Percentiles rank a stretch among this genome's conserved stretches.
Evolutionary conservation across 208 protist species (phyloP).

Genomic region (Borovskyia barvae): DNA sequence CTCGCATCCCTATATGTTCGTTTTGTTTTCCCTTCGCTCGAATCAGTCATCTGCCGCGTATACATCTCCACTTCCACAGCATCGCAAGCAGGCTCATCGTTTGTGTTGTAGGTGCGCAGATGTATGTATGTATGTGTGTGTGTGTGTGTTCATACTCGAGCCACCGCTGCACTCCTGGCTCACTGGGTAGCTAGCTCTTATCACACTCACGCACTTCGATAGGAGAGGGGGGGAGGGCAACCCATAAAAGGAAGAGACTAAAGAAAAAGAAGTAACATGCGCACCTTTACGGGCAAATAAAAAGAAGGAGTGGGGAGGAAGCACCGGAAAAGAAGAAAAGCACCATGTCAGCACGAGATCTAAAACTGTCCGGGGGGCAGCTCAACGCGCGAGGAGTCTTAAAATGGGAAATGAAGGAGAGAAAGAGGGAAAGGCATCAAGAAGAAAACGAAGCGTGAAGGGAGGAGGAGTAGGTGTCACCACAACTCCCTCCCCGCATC

Average conservation of each 20-base stretch:
- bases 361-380: too few relatives aligned
- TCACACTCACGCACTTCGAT: not conserved
- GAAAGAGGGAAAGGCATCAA: not conserved
- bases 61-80: not conserved
- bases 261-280: not conserved
- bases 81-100: too few relatives aligned
- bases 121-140: conserved; percentile 17
- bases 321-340: not conserved
- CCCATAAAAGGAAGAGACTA: not conserved
- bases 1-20: not conserved
- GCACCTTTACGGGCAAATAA: not conserved
- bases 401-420: not conserved
- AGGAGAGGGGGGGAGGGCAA: not conserved
- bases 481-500: not conserved
- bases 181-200: not conserved
- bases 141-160: conserved; percentile 10
- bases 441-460: not conserved
- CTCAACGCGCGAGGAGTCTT: too few relatives aligned
- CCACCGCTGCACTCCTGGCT: too few relatives aligned
- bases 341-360: not conserved
- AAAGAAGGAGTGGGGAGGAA: conserved; percentile 1
- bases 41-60: not conserved
- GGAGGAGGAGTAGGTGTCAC: too few relatives aligned
- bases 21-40: not conserved
- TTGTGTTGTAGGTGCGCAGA: not conserved